phyloP scores from a whole-genome alignment of 495 filamentous ascomycete genomes.

The Penicillium angulare region DNA sequence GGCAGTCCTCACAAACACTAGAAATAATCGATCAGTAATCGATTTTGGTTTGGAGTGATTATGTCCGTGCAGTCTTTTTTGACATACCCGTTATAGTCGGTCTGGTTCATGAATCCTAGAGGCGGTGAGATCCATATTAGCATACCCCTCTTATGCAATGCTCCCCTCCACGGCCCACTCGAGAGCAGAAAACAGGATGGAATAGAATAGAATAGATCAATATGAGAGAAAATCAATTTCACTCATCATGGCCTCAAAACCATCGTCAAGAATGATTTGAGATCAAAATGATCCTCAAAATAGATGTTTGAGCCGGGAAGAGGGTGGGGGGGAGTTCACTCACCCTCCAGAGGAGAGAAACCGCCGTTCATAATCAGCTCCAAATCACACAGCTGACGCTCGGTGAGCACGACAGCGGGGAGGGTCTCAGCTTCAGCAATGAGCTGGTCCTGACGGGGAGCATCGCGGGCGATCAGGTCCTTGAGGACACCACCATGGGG shows the following conservation, averaged over 20 bases:
- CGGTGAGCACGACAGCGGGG: constrained; percentile 78
- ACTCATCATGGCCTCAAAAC: background rate
- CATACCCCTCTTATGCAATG: constrained; percentile 25
- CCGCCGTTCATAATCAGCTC: constrained; percentile 95
- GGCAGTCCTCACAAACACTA: constrained; percentile 84
- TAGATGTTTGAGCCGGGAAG: no score
- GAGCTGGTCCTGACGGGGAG: constrained; percentile 71
- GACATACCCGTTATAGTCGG: constrained; percentile 87
- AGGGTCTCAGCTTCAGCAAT: constrained; percentile 80
- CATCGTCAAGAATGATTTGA: no score
- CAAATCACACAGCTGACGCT: constrained; percentile 95
- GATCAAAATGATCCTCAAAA: no score
- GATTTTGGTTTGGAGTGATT: no score
- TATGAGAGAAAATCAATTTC: background rate
- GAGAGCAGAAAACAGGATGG: background rate
- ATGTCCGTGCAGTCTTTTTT: constrained; percentile 6
- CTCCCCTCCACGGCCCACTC: background rate
- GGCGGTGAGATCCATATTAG: constrained; percentile 26
- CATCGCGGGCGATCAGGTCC: constrained; percentile 91
- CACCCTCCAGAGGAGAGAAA: constrained; percentile 95
- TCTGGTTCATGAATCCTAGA: constrained; percentile 92
- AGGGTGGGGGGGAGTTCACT: constrained; percentile 25
- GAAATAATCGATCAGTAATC: constrained; percentile 12
- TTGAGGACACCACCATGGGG: constrained; percentile 97
- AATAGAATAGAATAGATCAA: background rate